These are phyloP conservation scores for Eucalyptus erythrocorys DNA, from an alignment of 345 rosid genomes.

Conservation along the genomic window DNA sequence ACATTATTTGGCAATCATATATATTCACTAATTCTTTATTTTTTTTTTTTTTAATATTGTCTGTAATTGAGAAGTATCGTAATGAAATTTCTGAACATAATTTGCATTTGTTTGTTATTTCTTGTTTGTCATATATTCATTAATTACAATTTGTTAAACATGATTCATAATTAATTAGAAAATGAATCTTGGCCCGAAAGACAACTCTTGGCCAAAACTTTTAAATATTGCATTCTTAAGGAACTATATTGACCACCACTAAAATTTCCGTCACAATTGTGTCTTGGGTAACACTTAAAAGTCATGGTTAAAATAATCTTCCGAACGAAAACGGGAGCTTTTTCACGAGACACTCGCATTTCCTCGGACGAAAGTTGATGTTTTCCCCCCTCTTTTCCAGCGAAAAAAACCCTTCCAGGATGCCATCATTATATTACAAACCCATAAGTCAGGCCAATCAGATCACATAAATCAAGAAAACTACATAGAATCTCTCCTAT, in stretches of 20 bases:
- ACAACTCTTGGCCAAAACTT: not conserved
- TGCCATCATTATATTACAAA: not conserved
- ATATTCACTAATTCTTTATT: not conserved
- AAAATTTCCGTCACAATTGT: not conserved
- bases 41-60: not conserved
- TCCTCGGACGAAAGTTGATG: not conserved
- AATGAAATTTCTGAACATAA: not conserved
- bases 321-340: not conserved
- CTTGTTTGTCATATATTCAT: not conserved
- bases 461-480: not conserved
- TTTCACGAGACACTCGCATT: not conserved
- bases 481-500: not conserved
- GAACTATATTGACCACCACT: not conserved
- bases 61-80: not conserved
- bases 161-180: not conserved
- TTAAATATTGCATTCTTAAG: not conserved
- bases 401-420: not conserved
- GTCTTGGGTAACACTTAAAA: not conserved
- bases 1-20: not conserved
- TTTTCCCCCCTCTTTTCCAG: accelerated
- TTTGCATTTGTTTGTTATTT: not conserved
- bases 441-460: not conserved
- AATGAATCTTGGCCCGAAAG: not conserved
- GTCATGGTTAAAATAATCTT: not conserved
- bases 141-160: not conserved